Percentiles rank a stretch among this genome's conserved stretches.
Evolutionary conservation across 441 rosid species (phyloP).

Genomic region (Corymbia citriodora): DNA sequence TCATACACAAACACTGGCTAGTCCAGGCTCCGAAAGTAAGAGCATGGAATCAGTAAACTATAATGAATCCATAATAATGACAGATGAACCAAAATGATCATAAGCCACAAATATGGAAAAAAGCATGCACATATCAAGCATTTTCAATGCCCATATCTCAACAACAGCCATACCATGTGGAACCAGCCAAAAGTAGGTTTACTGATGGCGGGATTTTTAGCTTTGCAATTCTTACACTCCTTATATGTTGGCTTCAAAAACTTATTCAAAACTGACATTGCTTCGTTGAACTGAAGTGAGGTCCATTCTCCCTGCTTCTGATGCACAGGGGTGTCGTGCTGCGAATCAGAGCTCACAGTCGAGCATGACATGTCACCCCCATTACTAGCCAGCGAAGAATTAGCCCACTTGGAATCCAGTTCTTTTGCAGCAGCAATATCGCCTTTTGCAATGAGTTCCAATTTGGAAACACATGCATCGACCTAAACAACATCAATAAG

Average conservation of each 20-base stretch:
- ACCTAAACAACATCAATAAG: constrained; percentile 30
- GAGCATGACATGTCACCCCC: constrained; percentile 36
- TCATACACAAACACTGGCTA: not conserved
- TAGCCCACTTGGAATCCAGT: constrained; percentile 29
- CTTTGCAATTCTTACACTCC: constrained; percentile 48
- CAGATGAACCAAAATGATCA: not conserved
- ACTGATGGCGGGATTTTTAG: constrained; percentile 35
- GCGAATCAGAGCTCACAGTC: constrained; percentile 19
- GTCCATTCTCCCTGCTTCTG: constrained; percentile 56
- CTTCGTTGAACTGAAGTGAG: constrained; percentile 81
- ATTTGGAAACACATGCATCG: constrained; percentile 45
- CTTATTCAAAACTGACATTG: constrained; percentile 43
- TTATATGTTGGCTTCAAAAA: constrained; percentile 41
- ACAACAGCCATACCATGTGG: constrained; percentile 47
- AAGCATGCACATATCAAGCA: not conserved
- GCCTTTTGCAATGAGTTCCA: constrained; percentile 78
- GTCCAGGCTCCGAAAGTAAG: not conserved
- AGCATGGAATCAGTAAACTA: not conserved
- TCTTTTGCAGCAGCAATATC: constrained; percentile 71
- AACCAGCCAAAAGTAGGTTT: constrained; percentile 92
- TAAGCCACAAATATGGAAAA: not conserved
- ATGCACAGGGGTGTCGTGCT: constrained; percentile 17
- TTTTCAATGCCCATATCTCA: not conserved
- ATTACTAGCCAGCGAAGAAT: constrained; percentile 25
- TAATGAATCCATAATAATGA: not conserved